Base-by-base conservation (phyloP, 2,329 filamentous ascomycete species). In the Chaetothyriales sp. region DNA sequence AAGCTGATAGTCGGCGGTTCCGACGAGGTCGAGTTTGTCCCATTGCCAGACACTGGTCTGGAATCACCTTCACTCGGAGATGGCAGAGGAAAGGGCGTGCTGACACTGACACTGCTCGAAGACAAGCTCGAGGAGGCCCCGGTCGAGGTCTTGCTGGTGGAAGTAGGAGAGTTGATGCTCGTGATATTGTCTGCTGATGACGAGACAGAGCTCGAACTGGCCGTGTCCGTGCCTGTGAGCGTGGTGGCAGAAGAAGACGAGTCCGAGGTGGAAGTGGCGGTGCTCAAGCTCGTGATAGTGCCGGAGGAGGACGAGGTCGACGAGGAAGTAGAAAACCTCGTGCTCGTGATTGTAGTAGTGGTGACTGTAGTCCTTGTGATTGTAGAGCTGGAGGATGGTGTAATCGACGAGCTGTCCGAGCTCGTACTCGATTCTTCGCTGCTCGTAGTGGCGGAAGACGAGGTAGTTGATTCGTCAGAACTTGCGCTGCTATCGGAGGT, bases 61-160 rank as follows among this genome's bases (percentile, higher is more conserved):
- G 32, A 39, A 15, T 58, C 52, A 15, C 63, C 57, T 49, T 67
- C 69, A 18, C 64, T 53, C 42, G 68, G 61, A 6, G 61, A 59
- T 2, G 64, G 64, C 7, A 60, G 53, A 1, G 39, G 51, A 52
- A 65, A 66, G 18, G 55, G 8, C 15, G 49, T 52, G 7, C 53
- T 22, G 43, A 50, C 32, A 18, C 22, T 26, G 43, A n/a, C 18
- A 19, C n/a, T 10, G 43, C 9, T 6, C 22, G 22, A 25, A 25
- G 22, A 3, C 22, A 6, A 3, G 22, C 22, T 25, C 22, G 22
- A 25, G 22, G 22, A 3, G 22, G 22, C 22, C n/a, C n/a, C n/a
- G n/a, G n/a, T n/a, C n/a, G n/a, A 25, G 22, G n/a, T n/a, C n/a
- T n/a, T 25, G 22, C 22, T 25, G 22, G 22, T 3, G 22, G 22